Conservation (phyloP, 2,329 filamentous ascomycete species). For the Fusarium sp. region DNA sequence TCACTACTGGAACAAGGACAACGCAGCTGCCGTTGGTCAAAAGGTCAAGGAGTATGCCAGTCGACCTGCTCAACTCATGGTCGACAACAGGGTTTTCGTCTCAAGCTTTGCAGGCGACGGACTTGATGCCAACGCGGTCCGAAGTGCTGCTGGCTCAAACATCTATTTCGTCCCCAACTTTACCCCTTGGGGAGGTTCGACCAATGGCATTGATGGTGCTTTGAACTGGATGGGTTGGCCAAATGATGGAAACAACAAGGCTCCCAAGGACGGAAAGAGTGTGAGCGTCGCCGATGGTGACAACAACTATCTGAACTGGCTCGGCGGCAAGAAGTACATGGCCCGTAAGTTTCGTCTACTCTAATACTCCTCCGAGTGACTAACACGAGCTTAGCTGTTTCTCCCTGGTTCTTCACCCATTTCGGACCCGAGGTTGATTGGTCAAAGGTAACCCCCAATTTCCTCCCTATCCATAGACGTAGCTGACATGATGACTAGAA, state of each 20-base stretch:
- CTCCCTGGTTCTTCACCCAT: conserved; percentile 63
- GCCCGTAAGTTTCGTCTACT: conserved; percentile 44
- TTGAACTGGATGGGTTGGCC: conserved; percentile 63
- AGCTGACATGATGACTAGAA: conserved; percentile 61
- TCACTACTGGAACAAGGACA: conserved; percentile 57
- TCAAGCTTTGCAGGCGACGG: conserved; percentile 66
- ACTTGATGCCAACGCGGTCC: conserved; percentile 57
- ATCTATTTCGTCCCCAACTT: conserved; percentile 65
- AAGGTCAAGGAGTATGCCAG: conserved; percentile 60
- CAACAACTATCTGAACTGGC: conserved; percentile 48
- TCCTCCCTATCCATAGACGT: conserved; percentile 23
- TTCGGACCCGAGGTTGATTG: conserved; percentile 42
- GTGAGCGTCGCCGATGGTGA: conserved; percentile 58
- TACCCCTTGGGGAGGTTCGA: conserved; percentile 53
- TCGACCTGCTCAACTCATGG: conserved; percentile 59
- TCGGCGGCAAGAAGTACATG: conserved; percentile 61
- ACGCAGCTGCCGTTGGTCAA: conserved; percentile 56
- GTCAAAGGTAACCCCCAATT: conserved; percentile 15
- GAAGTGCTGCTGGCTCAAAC: conserved; percentile 55
- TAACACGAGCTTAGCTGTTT: conserved; percentile 40
- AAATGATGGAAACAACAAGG: conserved; percentile 61
- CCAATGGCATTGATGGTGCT: conserved; percentile 59
- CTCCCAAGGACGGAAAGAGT: conserved; percentile 54
- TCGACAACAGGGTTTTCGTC: conserved; percentile 63
- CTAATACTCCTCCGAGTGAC: not conserved